Percentiles rank a stretch among this genome's conserved stretches.
Evolutionary conservation across 2,329 filamentous ascomycete species (phyloP).

Genomic region (Claviceps sorghi): DNA sequence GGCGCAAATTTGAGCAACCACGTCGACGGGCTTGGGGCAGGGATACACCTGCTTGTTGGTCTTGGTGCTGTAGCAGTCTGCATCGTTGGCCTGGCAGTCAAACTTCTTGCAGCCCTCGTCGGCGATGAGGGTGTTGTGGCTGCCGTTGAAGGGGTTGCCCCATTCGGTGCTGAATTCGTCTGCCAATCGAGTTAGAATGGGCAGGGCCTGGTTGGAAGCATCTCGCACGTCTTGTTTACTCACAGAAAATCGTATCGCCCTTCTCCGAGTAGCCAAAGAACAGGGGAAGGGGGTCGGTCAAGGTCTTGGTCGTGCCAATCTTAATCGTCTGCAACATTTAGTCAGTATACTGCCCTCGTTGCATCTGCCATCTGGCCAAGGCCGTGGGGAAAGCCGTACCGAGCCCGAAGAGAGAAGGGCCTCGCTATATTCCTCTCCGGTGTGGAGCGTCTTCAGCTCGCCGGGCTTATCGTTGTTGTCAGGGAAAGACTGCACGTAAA

Average conservation of each 20-base stretch:
- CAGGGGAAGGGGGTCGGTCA: conserved; percentile 21
- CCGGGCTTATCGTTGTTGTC: conserved; percentile 18
- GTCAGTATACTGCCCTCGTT: neutral
- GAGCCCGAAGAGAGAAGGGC: conserved; percentile 21
- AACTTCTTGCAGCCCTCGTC: conserved; percentile 23
- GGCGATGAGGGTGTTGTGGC: conserved; percentile 22
- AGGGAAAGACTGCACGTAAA: conserved; percentile 25
- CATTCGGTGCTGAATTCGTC: conserved; percentile 26
- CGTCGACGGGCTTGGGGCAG: conserved; percentile 25
- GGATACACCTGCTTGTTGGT: conserved; percentile 23
- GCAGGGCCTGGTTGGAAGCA: no score
- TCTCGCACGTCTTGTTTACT: conserved; percentile 10
- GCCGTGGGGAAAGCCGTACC: conserved; percentile 12
- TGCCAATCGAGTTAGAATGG: conserved; percentile 7
- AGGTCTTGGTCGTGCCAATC: conserved; percentile 23
- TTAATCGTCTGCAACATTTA: conserved; percentile 23
- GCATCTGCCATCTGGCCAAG: neutral
- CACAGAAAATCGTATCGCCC: conserved; percentile 26
- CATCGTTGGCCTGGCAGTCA: conserved; percentile 21
- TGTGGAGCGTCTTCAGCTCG: conserved; percentile 17
- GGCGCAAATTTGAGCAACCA: conserved; percentile 18
- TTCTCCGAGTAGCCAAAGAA: conserved; percentile 27
- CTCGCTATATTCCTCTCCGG: conserved; percentile 22
- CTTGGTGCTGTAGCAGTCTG: conserved; percentile 26
- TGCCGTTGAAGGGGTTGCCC: conserved; percentile 25